A percentile compares a stretch with the other conserved stretches of the same genome.
Evolutionary conservation across 2,329 filamentous ascomycete species (phyloP).

Genomic region (Calonectria pseudoturangicola): DNA sequence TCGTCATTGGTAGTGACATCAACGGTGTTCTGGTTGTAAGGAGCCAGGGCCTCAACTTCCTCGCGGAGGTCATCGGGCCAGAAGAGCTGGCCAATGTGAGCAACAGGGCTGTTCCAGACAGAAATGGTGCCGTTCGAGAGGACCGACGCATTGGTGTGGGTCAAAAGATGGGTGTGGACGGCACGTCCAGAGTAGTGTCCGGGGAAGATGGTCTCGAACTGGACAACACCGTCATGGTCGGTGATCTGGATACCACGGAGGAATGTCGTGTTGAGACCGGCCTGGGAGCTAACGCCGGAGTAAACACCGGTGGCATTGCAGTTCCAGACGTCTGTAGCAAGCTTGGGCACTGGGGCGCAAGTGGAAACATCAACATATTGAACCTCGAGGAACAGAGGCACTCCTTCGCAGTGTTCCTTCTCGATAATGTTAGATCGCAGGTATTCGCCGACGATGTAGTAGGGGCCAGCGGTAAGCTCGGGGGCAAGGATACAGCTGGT

Average conservation of each 20-base stretch:
- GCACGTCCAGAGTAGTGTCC: constrained; percentile 65
- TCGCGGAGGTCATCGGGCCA: constrained; percentile 72
- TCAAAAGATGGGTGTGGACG: constrained; percentile 62
- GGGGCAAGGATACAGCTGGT: constrained; percentile 41
- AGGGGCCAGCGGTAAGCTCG: constrained; percentile 34
- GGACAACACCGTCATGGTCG: constrained; percentile 62
- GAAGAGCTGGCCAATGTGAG: constrained; percentile 78
- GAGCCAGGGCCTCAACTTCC: constrained; percentile 65
- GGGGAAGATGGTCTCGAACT: constrained; percentile 66
- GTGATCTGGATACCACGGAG: constrained; percentile 64
- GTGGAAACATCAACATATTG: constrained; percentile 66
- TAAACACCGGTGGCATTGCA: constrained; percentile 19
- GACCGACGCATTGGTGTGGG: constrained; percentile 59
- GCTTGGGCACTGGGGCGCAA: constrained; percentile 62
- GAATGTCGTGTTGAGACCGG: constrained; percentile 60
- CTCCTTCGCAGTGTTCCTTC: constrained; percentile 58
- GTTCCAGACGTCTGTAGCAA: constrained; percentile 66
- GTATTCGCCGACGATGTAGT: constrained; percentile 60
- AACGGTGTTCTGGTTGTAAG: constrained; percentile 66
- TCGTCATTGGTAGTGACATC: constrained; percentile 67
- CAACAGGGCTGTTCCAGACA: constrained; percentile 57
- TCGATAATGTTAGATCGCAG: constrained; percentile 64
- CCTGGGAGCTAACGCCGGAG: constrained; percentile 50
- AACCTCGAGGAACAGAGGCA: constrained; percentile 64
- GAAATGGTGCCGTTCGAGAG: constrained; percentile 67